Evolutionary conservation across 2,329 filamentous ascomycete species (phyloP), one percentile per base, ranked within the genome.

Genomic region (Alternaria postmessia): DNA sequence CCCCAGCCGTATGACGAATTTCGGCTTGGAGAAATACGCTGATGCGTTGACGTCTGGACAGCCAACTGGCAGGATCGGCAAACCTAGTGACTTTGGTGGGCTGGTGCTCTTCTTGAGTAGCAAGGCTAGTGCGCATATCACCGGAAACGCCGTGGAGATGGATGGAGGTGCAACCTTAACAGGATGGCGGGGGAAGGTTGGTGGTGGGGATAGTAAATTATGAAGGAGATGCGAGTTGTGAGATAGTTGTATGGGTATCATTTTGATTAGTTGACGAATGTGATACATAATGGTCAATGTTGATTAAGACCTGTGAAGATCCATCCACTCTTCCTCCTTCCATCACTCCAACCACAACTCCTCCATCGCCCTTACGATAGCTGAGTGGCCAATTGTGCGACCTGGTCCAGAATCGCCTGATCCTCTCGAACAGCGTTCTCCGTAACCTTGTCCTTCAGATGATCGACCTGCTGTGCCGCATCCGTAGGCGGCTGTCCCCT

Each of bases 361-460:
- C 18, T 7, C 7, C 1, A 20, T 38, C 7, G 6, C 11, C 8
- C 0, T 32, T 55, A 71, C 44, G 57, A 36, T 36, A 74, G n/a
- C 60, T 72, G 44, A 18, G 63, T 69, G 43, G 73, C 68, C 72
- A 60, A 52, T 34, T 46, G 14, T 2, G 42, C 39, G n/a, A 88
- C 85, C 76, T 87, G 79, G 68, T 87, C 82, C 60, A 84, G 71
- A 34, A 88, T 75, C 4, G 71, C 75, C 75, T 86, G 70, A 44
- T 78, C 75, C 74, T 87, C 85, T 11, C 81, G 76, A 1, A 80
- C 81, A 4, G 82, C 82, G 64, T 88, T 88, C 73, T 84, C 86
- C 18, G 82, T 69, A 39, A 88, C 86, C 81, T 89, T 89, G 43
- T 81, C 83, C 47, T 83, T 73, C 58, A 88, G 76, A 72, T 88